Evolutionary conservation across 805 yeast species (phyloP).

Genomic region (Wickerhamomyces chambardii): DNA sequence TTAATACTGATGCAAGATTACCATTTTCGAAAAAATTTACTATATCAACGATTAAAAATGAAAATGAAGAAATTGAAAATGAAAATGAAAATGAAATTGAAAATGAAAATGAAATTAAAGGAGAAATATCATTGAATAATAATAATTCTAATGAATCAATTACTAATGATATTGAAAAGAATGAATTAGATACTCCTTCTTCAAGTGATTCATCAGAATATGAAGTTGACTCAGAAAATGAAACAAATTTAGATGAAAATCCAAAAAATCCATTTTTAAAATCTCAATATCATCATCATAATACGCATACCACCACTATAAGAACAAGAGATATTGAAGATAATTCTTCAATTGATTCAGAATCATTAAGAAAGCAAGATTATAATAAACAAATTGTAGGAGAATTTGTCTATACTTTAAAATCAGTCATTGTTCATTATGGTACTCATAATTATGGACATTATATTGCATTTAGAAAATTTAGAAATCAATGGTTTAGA

Average conservation of each 20-base stretch:
- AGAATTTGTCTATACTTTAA: constrained; percentile 54
- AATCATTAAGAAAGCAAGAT: constrained; percentile 5
- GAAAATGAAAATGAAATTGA: constrained; percentile 7
- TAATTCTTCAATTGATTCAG: constrained; percentile 6
- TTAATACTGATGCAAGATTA: constrained; percentile 72
- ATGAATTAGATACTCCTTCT: too few relatives aligned
- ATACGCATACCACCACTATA: too few relatives aligned
- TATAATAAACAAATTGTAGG: constrained; percentile 21
- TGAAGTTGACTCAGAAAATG: constrained; percentile 8
- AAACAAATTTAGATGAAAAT: too few relatives aligned
- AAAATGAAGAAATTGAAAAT: constrained; percentile 2
- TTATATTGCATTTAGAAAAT: constrained; percentile 79
- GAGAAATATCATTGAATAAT: too few relatives aligned
- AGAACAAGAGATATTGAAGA: too few relatives aligned
- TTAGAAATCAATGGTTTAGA: constrained; percentile 90
- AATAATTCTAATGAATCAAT: too few relatives aligned
- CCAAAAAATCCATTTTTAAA: too few relatives aligned
- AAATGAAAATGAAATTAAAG: constrained; percentile 12
- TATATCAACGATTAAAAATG: constrained; percentile 3
- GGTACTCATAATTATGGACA: constrained; percentile 99
- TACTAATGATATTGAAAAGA: too few relatives aligned
- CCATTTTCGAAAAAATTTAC: constrained; percentile 48
- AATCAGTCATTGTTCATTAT: constrained; percentile 85
- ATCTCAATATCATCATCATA: constrained; percentile 2
- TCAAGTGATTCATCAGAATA: constrained; percentile 3